phyloP scores from a whole-genome alignment of 148 eudicot species.

The Linanthus parryae region DNA sequence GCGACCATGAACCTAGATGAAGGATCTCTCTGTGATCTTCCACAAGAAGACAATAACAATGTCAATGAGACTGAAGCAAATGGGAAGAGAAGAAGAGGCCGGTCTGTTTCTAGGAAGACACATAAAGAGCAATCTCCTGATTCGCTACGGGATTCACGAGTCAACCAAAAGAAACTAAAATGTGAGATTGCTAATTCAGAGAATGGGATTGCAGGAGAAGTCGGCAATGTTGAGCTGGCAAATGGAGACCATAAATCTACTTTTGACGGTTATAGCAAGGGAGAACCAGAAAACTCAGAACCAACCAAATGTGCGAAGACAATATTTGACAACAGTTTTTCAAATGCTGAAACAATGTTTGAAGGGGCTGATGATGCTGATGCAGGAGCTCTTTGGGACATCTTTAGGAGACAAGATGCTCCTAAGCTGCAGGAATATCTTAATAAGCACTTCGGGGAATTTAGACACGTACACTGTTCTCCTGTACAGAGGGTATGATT shows the following conservation, averaged over 20 bases:
- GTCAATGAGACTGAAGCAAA: conserved; percentile 13
- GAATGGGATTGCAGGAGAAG: conserved; percentile 1
- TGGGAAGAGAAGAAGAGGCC: conserved; percentile 22
- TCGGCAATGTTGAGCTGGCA: conserved; percentile 8
- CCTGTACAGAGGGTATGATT: conserved; percentile 26
- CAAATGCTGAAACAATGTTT: neutral
- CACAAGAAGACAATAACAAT: conserved; percentile 3
- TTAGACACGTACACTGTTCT: conserved; percentile 25
- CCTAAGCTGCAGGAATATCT: conserved; percentile 34
- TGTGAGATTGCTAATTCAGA: no score
- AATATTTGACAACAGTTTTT: neutral
- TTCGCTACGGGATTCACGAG: neutral
- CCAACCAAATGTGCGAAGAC: neutral
- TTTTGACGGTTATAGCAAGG: neutral
- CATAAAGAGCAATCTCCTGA: conserved; percentile 3
- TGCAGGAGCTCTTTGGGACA: conserved; percentile 46
- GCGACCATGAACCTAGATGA: neutral
- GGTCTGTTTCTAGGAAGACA: conserved; percentile 20
- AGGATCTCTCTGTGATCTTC: neutral
- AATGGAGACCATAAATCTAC: neutral
- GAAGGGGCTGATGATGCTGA: conserved; percentile 23
- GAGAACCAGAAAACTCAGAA: neutral
- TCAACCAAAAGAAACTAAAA: neutral
- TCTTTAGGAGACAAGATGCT: conserved; percentile 39
- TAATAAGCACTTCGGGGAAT: conserved; percentile 31